Conservation (phyloP, 2,329 filamentous ascomycete species). For the Claviceps maximensis region DNA sequence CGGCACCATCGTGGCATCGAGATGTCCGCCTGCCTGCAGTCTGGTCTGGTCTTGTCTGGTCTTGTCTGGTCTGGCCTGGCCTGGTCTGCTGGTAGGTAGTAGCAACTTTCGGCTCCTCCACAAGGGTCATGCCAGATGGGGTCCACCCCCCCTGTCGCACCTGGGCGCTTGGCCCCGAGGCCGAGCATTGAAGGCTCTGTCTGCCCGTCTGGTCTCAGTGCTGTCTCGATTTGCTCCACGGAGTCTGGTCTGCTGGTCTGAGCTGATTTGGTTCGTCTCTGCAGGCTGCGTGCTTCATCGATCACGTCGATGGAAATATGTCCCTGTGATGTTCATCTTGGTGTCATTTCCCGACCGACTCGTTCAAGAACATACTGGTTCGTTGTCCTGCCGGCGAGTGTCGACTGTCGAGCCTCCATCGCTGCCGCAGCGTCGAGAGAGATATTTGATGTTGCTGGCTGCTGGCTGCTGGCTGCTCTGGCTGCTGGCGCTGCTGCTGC, state of each 20-base stretch:
- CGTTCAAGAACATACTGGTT: neutral
- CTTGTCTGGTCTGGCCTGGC: too few relatives aligned
- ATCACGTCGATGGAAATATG: neutral
- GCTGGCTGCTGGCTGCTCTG: too few relatives aligned
- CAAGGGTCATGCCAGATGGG: conserved; percentile 4
- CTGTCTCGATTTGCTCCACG: neutral
- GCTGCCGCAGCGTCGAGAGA: neutral
- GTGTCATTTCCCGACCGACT: neutral
- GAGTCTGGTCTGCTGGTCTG: neutral
- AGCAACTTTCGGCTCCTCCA: neutral
- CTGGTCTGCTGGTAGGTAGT: too few relatives aligned
- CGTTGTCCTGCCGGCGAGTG: neutral
- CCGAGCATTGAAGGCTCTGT: neutral
- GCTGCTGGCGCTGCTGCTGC: too few relatives aligned
- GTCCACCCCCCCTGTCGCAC: conserved; percentile 5
- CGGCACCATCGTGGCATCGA: neutral
- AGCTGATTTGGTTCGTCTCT: too few relatives aligned
- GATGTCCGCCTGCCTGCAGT: too few relatives aligned
- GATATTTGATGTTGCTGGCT: neutral
- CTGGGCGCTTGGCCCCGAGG: conserved; percentile 3
- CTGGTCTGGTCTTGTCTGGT: too few relatives aligned
- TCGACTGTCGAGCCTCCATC: neutral
- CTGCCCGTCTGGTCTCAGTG: neutral
- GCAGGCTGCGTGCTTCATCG: neutral
- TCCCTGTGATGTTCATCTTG: neutral